Evolutionary conservation across 1,139 yeast species (phyloP), one percentile per base, ranked within the genome.

Genomic region (Kodamaea suecica): DNA sequence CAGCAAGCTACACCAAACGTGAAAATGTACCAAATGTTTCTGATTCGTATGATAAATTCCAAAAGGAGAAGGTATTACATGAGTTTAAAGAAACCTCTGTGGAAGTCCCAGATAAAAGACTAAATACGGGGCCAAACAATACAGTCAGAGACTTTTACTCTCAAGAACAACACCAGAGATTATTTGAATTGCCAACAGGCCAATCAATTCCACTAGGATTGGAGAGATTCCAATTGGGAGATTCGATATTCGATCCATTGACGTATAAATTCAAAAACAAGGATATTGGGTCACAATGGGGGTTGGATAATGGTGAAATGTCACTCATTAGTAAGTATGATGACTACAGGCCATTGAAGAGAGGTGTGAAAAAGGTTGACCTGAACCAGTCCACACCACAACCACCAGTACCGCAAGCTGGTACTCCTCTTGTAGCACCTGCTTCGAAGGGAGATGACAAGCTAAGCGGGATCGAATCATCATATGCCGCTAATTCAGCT

Each of bases 161-260:
- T 20, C 59, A 55, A 33, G 65, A 59, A 34, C 46, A 58, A 4
- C 58, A 63, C 40, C 57, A 63, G 35, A 69, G 95, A 38, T 58
- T 73, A 23, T 86, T 84, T 55, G 98, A 92, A 61, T 69, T 90
- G 28, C 96, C 97, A 10, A 82, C 85, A 50, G 76, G 76, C 4
- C 76, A 70, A 48, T 53, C 65, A 8, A 41, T 70, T 4, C 57
- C 59, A 15, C 47, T 69, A 17, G 60, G 74, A 6, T 48, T 62
- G 33, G 94, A 85, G 41, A 66, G 97, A 43, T 82, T 69, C 49
- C 69, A 70, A 35, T 59, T 86, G 40, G 85, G 86, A 1, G 96
- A 92, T 52, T 68, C 86, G 8, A 55, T 92, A 37, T 87, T 92
- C 55, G 76, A 73, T 35, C 88, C 92, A 2, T 53, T 53, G n/a